phyloP scores from a whole-genome alignment of 2,329 filamentous ascomycete genomes.

The Alternaria sp. region DNA sequence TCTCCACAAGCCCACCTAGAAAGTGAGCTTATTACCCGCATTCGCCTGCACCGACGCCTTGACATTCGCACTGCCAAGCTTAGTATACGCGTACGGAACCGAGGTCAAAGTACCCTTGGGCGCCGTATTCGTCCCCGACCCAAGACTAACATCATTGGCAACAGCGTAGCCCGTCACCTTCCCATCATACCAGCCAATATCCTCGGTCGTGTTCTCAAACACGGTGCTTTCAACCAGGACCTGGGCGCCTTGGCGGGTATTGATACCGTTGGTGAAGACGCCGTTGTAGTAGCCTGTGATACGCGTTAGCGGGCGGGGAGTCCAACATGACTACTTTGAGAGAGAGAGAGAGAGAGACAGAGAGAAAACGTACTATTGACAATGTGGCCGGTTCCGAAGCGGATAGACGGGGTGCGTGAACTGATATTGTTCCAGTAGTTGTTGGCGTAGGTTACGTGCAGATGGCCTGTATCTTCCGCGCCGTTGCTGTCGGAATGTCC shows the following conservation, averaged over 20 bases:
- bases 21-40: not conserved
- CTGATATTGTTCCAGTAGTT: conserved; percentile 72
- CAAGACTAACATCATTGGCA: conserved; percentile 50
- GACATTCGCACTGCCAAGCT: conserved; percentile 14
- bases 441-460: conserved; percentile 71
- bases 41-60: not conserved
- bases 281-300: conserved; percentile 46
- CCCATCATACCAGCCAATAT: conserved; percentile 45
- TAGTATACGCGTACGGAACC: conserved; percentile 47
- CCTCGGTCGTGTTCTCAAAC: not conserved
- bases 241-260: conserved; percentile 54
- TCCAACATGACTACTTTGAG: too few relatives aligned
- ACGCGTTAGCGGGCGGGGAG: too few relatives aligned
- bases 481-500: conserved; percentile 68
- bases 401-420: conserved; percentile 68
- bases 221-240: conserved; percentile 50
- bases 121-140: conserved; percentile 41
- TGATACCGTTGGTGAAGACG: conserved; percentile 50
- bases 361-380: conserved; percentile 55
- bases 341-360: not conserved
- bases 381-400: conserved; percentile 71
- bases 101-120: conserved; percentile 42
- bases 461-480: conserved; percentile 66
- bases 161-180: conserved; percentile 51
- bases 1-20: not conserved